These are phyloP conservation scores for Phylloporus scabripes DNA, from an alignment of 768 basidiomycete genomes.

Conservation along the genomic window DNA sequence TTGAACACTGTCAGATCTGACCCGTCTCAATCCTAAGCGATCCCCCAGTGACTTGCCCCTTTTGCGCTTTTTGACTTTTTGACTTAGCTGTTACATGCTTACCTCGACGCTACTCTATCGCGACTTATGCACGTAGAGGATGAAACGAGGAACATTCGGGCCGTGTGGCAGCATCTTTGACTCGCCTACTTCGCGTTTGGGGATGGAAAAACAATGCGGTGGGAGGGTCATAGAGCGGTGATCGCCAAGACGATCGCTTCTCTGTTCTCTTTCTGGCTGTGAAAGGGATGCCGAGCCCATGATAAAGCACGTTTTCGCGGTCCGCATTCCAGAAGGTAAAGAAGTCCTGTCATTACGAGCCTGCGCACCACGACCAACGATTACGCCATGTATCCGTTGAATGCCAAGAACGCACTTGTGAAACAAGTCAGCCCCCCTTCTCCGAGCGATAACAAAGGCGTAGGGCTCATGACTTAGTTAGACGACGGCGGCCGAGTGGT, in stretches of 20 bases:
- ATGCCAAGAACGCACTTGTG: background rate
- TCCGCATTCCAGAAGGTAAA: background rate
- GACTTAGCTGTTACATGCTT: background rate
- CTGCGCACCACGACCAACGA: background rate
- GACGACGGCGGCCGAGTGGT: background rate
- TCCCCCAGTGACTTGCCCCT: background rate
- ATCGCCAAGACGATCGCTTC: background rate
- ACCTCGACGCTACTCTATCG: background rate
- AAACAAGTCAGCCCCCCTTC: background rate
- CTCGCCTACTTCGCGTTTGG: background rate
- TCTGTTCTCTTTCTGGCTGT: background rate
- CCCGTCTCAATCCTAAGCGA: background rate
- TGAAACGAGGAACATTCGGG: background rate
- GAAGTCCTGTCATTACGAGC: background rate
- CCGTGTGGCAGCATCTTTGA: background rate
- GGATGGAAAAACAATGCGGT: background rate
- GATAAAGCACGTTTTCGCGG: background rate
- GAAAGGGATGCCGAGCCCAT: background rate
- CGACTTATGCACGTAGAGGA: background rate
- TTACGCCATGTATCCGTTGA: background rate
- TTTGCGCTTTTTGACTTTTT: constrained; percentile 1
- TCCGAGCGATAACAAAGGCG: background rate
- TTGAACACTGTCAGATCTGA: background rate
- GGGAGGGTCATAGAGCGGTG: background rate
- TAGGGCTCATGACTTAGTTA: background rate